Evolutionary conservation across 2,329 filamentous ascomycete species (phyloP).

Genomic region (Clarireedia monteithiana): DNA sequence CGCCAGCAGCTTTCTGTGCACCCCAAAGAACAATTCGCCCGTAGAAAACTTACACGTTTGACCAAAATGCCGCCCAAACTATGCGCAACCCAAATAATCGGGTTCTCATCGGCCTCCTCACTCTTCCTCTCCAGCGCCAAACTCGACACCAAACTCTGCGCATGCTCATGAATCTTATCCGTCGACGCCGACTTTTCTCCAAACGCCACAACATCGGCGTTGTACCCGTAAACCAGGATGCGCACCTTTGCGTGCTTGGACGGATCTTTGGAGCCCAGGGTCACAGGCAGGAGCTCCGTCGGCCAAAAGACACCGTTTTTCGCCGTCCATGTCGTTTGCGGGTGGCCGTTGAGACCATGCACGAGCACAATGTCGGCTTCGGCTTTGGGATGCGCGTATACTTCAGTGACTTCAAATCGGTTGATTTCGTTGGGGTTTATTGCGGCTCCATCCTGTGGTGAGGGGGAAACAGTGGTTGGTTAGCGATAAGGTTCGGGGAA

Average conservation of each 20-base stretch:
- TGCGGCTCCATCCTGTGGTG: slow-evolving; percentile 35
- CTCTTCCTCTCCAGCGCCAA: slow-evolving; percentile 56
- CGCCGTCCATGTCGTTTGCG: slow-evolving; percentile 54
- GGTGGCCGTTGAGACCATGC: slow-evolving; percentile 61
- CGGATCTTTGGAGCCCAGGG: neutral
- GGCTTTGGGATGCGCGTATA: slow-evolving; percentile 51
- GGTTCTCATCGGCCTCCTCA: slow-evolving; percentile 48
- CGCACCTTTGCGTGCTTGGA: slow-evolving; percentile 48
- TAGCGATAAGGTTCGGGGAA: neutral
- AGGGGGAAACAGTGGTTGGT: neutral
- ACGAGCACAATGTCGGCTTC: slow-evolving; percentile 61
- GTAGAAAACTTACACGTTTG: slow-evolving; percentile 39
- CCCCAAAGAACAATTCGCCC: slow-evolving; percentile 38
- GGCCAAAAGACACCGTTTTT: slow-evolving; percentile 59
- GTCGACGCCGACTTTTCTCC: slow-evolving; percentile 39
- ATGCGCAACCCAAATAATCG: slow-evolving; percentile 71
- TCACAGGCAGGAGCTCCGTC: slow-evolving; percentile 51
- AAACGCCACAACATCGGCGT: slow-evolving; percentile 52
- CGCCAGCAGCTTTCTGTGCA: slow-evolving; percentile 1
- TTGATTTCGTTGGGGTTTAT: slow-evolving; percentile 38
- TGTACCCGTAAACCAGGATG: slow-evolving; percentile 66
- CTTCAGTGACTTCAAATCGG: slow-evolving; percentile 51
- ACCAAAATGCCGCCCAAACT: slow-evolving; percentile 66
- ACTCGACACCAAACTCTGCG: slow-evolving; percentile 57
- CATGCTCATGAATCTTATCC: slow-evolving; percentile 62